Conservation (phyloP, 2,329 filamentous ascomycete genomes). For the Diaporthe helianthi region DNA sequence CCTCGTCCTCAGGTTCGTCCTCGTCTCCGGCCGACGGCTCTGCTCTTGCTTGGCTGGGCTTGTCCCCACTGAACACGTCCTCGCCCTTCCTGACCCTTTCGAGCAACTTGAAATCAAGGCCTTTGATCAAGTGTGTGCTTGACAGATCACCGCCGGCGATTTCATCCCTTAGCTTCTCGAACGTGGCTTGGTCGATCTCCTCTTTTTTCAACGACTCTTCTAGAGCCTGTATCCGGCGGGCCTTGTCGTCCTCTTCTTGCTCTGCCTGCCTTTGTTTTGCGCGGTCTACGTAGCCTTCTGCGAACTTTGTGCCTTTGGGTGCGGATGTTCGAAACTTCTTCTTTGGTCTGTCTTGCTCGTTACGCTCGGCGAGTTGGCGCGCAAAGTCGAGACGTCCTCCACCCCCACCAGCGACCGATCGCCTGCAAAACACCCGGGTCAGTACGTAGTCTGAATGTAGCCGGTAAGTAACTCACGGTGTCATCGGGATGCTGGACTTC, state of each 20-base stretch:
- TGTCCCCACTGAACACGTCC: slow-evolving; percentile 61
- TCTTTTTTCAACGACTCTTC: slow-evolving; percentile 84
- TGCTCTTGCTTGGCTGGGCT: slow-evolving; percentile 40
- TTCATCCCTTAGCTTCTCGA: slow-evolving; percentile 75
- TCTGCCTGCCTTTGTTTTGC: slow-evolving; percentile 67
- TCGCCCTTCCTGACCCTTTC: slow-evolving; percentile 74
- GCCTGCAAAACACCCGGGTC: slow-evolving; percentile 50
- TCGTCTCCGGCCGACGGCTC: slow-evolving; percentile 47
- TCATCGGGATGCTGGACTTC: slow-evolving; percentile 89
- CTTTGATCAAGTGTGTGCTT: slow-evolving; percentile 89
- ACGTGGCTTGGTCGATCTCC: slow-evolving; percentile 81
- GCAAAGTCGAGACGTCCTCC: slow-evolving; percentile 73
- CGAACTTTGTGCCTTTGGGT: slow-evolving; percentile 83
- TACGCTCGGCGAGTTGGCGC: slow-evolving; percentile 80
- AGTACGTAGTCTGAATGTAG: neutral
- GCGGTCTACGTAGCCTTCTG: slow-evolving; percentile 84
- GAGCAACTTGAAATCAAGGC: slow-evolving; percentile 83
- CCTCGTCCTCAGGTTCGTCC: slow-evolving; percentile 64
- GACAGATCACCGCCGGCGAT: slow-evolving; percentile 83
- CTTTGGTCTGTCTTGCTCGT: slow-evolving; percentile 58
- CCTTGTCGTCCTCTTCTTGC: slow-evolving; percentile 60
- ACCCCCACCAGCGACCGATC: slow-evolving; percentile 61
- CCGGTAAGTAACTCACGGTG: slow-evolving; percentile 70
- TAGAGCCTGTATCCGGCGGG: slow-evolving; percentile 74
- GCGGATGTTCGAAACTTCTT: slow-evolving; percentile 82